phyloP scores from a whole-genome alignment of 2,329 filamentous ascomycete species.

The Hypoxylon sp. region DNA sequence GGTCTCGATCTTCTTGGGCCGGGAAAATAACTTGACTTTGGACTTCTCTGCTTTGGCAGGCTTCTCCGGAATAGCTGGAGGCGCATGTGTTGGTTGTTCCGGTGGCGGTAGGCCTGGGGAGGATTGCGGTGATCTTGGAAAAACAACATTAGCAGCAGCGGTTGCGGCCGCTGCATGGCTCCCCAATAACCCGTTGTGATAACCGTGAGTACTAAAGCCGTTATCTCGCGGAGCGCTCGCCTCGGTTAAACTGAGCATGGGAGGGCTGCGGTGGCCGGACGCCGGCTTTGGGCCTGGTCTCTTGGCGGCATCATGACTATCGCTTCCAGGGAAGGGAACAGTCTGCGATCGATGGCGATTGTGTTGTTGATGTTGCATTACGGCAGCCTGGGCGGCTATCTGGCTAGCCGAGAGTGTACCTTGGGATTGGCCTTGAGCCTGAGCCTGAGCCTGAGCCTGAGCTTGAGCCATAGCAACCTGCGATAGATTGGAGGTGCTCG shows the following conservation, averaged over 20 bases:
- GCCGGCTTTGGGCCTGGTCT: constrained; percentile 55
- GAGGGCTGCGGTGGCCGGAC: constrained; percentile 71
- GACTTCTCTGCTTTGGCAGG: constrained; percentile 76
- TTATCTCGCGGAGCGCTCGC: constrained; percentile 73
- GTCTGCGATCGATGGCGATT: constrained; percentile 81
- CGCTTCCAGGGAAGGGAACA: constrained; percentile 69
- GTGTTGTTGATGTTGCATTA: constrained; percentile 73
- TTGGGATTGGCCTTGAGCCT: constrained; percentile 51
- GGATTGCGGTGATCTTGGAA: constrained; percentile 73
- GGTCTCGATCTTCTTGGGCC: constrained; percentile 81
- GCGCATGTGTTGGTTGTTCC: constrained; percentile 53
- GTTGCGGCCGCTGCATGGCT: constrained; percentile 76
- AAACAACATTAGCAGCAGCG: constrained; percentile 80
- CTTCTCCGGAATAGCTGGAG: constrained; percentile 68
- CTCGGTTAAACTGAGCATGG: constrained; percentile 75
- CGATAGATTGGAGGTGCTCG: constrained; percentile 69
- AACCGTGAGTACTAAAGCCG: constrained; percentile 65
- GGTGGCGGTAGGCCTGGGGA: constrained; percentile 63
- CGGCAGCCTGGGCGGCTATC: constrained; percentile 83
- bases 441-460: constrained; percentile 46
- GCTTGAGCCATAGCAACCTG: constrained; percentile 63
- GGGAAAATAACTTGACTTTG: constrained; percentile 86
- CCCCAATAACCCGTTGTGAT: constrained; percentile 74
- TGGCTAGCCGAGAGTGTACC: constrained; percentile 75
- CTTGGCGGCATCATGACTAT: constrained; percentile 62